phyloP scores from a whole-genome alignment of 2,329 filamentous ascomycete genomes.

The Penicillium thymicola region DNA sequence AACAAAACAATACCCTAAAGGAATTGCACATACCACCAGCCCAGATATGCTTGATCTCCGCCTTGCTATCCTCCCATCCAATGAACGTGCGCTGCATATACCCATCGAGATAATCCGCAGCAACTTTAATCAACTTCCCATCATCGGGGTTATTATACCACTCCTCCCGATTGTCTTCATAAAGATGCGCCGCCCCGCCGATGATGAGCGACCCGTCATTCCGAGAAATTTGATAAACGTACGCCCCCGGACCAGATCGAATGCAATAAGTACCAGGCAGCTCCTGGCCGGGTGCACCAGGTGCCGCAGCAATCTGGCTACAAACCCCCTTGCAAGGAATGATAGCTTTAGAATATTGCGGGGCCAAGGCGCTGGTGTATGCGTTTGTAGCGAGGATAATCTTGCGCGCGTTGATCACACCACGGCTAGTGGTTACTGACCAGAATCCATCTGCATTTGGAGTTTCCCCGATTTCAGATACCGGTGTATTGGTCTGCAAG shows the following conservation, averaged over 20 bases:
- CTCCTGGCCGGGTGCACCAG: conserved; percentile 22
- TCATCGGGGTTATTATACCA: conserved; percentile 51
- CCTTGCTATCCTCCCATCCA: conserved; percentile 36
- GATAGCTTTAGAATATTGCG: conserved; percentile 65
- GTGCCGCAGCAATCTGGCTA: conserved; percentile 28
- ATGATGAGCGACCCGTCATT: conserved; percentile 56
- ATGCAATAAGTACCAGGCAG: conserved; percentile 56
- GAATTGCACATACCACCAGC: conserved; percentile 23
- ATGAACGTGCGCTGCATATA: conserved; percentile 36
- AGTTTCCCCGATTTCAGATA: conserved; percentile 13
- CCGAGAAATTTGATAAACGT: conserved; percentile 61
- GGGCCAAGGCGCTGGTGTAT: conserved; percentile 74
- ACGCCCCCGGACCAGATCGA: conserved; percentile 49
- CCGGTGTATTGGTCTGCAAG: conserved; percentile 53
- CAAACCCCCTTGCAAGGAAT: conserved; percentile 66
- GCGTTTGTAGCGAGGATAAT: conserved; percentile 82
- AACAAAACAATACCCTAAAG: background rate
- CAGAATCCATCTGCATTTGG: conserved; percentile 5
- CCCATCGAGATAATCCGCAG: conserved; percentile 36
- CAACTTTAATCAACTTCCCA: conserved; percentile 46
- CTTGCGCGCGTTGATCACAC: conserved; percentile 58
- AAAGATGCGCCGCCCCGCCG: conserved; percentile 57
- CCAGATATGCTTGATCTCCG: conserved; percentile 30
- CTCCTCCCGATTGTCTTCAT: conserved; percentile 20
- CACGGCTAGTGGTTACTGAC: conserved; percentile 48